Base-by-base conservation (phyloP, 2,329 filamentous ascomycete species). In the Clarireedia hainanense region DNA sequence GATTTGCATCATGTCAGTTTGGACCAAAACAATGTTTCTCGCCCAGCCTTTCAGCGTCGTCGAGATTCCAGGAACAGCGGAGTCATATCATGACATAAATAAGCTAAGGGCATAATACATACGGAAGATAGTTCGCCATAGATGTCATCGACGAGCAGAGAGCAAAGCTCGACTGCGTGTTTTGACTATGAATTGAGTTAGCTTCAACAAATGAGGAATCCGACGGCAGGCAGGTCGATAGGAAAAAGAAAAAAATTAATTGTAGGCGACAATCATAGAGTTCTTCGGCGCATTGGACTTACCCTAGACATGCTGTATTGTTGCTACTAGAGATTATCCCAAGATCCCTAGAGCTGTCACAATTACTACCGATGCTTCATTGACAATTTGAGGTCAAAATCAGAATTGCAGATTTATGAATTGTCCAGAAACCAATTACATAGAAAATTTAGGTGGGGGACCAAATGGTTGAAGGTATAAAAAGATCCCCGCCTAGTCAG, bases 121-220 rank as follows among this genome's bases (percentile, higher is more conserved):
- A 96, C 92, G 70, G 90, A 89, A 60, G 91, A 90, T 57, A 97
- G 83, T 74, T 95, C 89, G 69, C 94, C 94, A 72, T 94, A 92
- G 58, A 89, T 80, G 70, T 96, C 91, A 69, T 91, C 85, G 61
- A 97, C 86, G 61, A 96, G 80, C 70, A 95, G 84, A 75, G 86
- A 82, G 77, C 90, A 96, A 69, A 97, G 88, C 81, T 96, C 89
- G 68, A 87, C 84, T 64, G 88, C 80, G 70, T 88, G 81, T 76
- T 90, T 84, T 59, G 82, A 83, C 83, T 86, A 61, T 45, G 17
- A 52, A 48, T 39, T 39, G 34, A 59, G 62, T 63, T 47, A 60
- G 58, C 60, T 56, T 55, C 23, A 50, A 30, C 30, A 46, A 46
- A 26, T n/a, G 20, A 42, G 17, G n/a, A n/a, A 14, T 47, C 23